phyloP scores from a whole-genome alignment of 805 yeast species.

The Candida endomychidarum region DNA sequence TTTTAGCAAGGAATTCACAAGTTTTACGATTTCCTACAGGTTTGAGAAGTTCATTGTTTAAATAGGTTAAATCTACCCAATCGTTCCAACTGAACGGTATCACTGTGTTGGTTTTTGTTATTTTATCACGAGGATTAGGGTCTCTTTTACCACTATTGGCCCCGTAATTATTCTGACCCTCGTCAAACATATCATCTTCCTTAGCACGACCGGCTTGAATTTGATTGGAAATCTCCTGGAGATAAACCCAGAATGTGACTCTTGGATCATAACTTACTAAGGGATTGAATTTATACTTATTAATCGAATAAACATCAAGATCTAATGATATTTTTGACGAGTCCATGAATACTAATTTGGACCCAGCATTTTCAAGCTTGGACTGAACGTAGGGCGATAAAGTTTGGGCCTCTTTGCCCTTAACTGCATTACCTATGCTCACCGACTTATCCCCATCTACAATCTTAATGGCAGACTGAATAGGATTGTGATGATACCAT shows the following conservation, averaged over 20 bases:
- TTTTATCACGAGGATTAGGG: too few relatives aligned
- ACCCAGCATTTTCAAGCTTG: slow-evolving; percentile 21
- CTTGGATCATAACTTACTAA: slow-evolving; percentile 49
- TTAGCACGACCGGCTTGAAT: background rate
- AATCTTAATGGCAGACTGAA: background rate
- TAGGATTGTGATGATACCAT: background rate
- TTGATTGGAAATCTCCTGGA: slow-evolving; percentile 37
- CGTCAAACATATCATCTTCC: background rate
- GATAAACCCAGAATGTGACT: slow-evolving; percentile 49
- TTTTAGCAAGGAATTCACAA: slow-evolving; percentile 23
- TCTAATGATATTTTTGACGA: slow-evolving; percentile 18
- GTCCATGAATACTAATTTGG: slow-evolving; percentile 13
- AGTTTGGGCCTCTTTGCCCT: background rate
- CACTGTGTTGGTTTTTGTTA: slow-evolving; percentile 15
- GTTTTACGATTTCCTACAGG: slow-evolving; percentile 19
- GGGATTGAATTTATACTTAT: background rate
- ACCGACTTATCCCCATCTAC: background rate
- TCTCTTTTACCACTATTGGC: too few relatives aligned
- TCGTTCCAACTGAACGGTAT: slow-evolving; percentile 53
- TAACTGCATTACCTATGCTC: background rate
- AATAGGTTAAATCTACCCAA: slow-evolving; percentile 49
- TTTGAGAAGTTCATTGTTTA: slow-evolving; percentile 30
- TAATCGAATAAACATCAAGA: background rate
- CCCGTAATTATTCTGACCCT: too few relatives aligned
- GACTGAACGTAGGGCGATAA: slow-evolving; percentile 23